phyloP scores from a whole-genome alignment of 345 rosid species.

The Kandelia obovata region DNA sequence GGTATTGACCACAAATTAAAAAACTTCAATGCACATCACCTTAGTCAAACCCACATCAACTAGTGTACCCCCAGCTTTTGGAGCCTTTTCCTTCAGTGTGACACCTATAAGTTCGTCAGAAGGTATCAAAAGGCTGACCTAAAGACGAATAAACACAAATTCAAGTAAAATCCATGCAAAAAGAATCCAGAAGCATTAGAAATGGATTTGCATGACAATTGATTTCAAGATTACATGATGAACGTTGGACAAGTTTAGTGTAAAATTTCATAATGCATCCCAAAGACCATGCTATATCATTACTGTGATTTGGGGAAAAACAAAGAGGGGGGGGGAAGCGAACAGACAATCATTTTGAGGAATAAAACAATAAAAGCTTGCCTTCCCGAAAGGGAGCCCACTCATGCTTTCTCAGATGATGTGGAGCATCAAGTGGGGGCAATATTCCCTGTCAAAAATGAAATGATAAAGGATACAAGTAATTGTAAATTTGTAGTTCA shows the following conservation, averaged over 20 bases:
- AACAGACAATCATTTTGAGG: not conserved
- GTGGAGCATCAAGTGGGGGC: conserved; percentile 98
- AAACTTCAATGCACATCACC: conserved; percentile 29
- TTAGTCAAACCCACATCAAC: conserved; percentile 90
- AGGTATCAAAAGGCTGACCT: conserved; percentile 6
- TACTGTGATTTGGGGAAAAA: not conserved
- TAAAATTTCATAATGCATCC: no score
- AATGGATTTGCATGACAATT: not conserved
- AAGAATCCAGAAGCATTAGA: not conserved
- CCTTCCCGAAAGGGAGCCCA: conserved; percentile 94
- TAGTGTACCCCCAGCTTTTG: conserved; percentile 45
- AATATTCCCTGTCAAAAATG: conserved; percentile 60
- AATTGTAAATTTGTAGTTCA: no score
- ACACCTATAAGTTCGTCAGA: conserved; percentile 51
- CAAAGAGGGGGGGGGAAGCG: not conserved
- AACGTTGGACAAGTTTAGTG: no score
- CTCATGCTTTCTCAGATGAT: conserved; percentile 92
- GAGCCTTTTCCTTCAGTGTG: conserved; percentile 51
- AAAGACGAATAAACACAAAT: conserved; percentile 6
- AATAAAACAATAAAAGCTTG: conserved; percentile 13
- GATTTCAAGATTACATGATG: not conserved
- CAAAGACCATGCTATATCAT: not conserved
- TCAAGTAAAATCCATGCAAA: not conserved
- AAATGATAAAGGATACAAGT: not conserved
- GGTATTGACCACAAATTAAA: not conserved